Percentiles rank a stretch among this genome's conserved stretches.
Conservation (phyloP, 148 eudicot species). For the Fagopyrum tataricum region DNA sequence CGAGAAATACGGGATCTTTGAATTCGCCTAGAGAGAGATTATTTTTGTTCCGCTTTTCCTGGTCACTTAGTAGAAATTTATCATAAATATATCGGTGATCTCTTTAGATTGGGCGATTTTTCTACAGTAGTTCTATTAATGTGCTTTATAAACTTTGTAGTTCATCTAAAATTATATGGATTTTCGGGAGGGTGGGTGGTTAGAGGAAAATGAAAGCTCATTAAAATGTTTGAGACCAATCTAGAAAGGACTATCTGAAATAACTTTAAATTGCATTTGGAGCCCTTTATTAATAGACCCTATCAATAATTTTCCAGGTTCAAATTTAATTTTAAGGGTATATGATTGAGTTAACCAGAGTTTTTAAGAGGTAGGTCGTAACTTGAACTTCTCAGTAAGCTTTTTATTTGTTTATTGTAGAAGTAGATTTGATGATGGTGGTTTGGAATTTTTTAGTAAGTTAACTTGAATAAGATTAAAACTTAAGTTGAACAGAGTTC, state of each 20-base stretch:
- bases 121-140: neutral
- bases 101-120: neutral
- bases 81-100: neutral
- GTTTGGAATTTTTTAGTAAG: neutral
- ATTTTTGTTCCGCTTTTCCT: neutral
- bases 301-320: neutral
- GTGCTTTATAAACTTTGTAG: neutral
- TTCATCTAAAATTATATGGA: neutral
- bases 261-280: neutral
- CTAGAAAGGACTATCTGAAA: neutral
- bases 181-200: neutral
- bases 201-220: neutral
- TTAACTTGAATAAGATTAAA: neutral
- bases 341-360: neutral
- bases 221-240: neutral
- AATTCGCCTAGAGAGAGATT: neutral
- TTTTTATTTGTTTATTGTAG: neutral
- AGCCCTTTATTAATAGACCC: neutral
- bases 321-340: neutral
- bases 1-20: neutral
- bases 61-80: neutral
- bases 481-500: neutral
- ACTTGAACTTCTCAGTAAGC: neutral
- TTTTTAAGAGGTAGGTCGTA: neutral
- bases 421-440: neutral